phyloP scores from a whole-genome alignment of 1,284 basidiomycete species.

The Rhodotorula sp. region DNA sequence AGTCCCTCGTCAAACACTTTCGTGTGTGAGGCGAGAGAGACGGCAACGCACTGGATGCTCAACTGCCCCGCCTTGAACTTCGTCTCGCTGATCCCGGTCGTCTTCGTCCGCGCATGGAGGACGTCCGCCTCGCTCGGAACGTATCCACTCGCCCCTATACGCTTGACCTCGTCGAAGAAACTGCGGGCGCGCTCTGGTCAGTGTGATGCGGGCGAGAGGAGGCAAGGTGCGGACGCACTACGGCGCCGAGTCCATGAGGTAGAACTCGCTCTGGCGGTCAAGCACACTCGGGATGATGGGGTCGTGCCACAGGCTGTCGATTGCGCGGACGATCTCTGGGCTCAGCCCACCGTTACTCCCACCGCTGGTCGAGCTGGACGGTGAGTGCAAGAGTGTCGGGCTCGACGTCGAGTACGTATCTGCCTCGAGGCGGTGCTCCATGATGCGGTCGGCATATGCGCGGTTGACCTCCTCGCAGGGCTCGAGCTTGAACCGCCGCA shows the following conservation, averaged over 20 bases:
- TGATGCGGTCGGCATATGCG: conserved; percentile 56
- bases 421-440: conserved; percentile 56
- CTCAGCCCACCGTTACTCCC: conserved; percentile 44
- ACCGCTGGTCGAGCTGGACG: conserved; percentile 16
- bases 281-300: conserved; percentile 82
- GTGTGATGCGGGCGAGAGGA: background rate
- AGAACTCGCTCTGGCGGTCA: conserved; percentile 85
- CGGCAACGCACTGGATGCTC: conserved; percentile 53
- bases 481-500: conserved; percentile 85
- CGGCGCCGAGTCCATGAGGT: conserved; percentile 91
- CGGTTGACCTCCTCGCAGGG: conserved; percentile 75
- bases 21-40: background rate
- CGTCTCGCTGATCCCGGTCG: conserved; percentile 90
- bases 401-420: conserved; percentile 47
- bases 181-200: conserved; percentile 53
- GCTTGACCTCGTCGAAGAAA: conserved; percentile 82
- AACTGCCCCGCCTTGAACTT: conserved; percentile 55
- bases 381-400: conserved; percentile 1
- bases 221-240: conserved; percentile 66
- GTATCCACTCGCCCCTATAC: conserved; percentile 79
- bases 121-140: conserved; percentile 87
- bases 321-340: conserved; percentile 49
- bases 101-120: conserved; percentile 84
- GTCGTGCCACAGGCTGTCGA: conserved; percentile 74
- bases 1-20: too few relatives aligned